Base-by-base conservation (phyloP, 1,284 basidiomycete species). In the Melanopsichium pennsylvanicum region DNA sequence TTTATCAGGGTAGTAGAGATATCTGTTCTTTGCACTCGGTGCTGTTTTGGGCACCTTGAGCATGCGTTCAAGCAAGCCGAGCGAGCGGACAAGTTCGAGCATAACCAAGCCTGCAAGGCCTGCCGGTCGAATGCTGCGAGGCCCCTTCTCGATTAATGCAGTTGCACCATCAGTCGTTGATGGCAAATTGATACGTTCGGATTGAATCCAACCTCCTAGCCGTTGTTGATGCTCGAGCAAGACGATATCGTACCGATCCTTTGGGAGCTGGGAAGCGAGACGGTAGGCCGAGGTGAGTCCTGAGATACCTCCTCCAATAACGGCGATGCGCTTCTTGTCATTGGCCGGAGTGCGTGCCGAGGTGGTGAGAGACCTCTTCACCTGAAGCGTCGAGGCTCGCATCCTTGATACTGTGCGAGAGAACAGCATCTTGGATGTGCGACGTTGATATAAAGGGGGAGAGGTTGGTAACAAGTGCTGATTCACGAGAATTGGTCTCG, bases 181-280 rank as follows among this genome's bases (percentile, higher is more conserved):
- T 7, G 51, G 50, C 13, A 77, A 52, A 23, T 81, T 61, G n/a
- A 89, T 83, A 1, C 86, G 85, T 58, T 89, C 84, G 64, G 88
- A 88, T 54, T 83, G 83, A 0, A 93, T 86, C 92, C 92, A 97
- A 26, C 94, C 94, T 10, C 94, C 94, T 2, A 90, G 82, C 3
- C 87, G 83, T 0, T 83, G 43, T 3, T 86, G 82, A 66, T 85
- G 86, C 72, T 96, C 93, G 18, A 93, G 68, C 3, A 96, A 72
- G 1, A 88, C 85, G 47, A 96, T 86, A 13, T 69, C 54, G 19
- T 68, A 59, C 12, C 44, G 19, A 27, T 86, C 81, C 2, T 82
- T 78, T 0, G 88, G 87, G 58, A 90, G 88, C 7, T 86, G 84
- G 46, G 88, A 84, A 5, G 89, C 84, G 16, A 93, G 86, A 74